These are phyloP conservation scores for Aspergillus glaucus DNA, from an alignment of 2,329 filamentous ascomycete genomes.

Conservation along the genomic window DNA sequence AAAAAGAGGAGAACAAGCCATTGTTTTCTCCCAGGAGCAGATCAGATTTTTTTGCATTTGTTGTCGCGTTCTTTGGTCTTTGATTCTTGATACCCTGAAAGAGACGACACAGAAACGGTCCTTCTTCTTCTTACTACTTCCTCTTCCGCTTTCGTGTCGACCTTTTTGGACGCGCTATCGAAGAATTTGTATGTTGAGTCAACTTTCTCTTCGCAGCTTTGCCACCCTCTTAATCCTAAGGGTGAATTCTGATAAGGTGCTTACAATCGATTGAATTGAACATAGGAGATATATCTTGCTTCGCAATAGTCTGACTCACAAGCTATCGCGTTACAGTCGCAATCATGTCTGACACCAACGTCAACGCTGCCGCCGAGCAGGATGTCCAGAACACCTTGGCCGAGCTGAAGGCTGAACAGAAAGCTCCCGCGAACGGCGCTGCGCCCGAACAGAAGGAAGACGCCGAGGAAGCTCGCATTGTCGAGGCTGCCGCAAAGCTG, in stretches of 20 bases:
- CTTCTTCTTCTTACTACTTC: background rate
- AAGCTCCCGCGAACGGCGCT: constrained; percentile 14
- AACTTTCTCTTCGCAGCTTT: background rate
- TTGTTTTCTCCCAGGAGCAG: background rate
- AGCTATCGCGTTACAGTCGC: constrained; percentile 2
- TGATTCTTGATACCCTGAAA: background rate
- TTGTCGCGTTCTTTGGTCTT: background rate
- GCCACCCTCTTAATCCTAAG: too few relatives aligned
- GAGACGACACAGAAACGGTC: background rate
- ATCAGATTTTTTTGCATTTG: background rate
- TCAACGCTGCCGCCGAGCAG: constrained; percentile 39
- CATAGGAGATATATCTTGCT: background rate
- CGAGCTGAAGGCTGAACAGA: constrained; percentile 36
- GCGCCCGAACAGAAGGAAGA: constrained; percentile 23
- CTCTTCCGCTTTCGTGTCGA: background rate
- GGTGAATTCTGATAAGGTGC: background rate
- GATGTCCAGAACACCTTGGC: constrained; percentile 42
- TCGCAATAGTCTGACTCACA: background rate
- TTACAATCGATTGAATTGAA: background rate
- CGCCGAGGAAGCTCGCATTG: constrained; percentile 32
- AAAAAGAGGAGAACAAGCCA: background rate
- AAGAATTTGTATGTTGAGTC: background rate
- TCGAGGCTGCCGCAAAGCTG: constrained; percentile 31
- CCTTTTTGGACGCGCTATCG: background rate
- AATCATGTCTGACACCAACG: constrained; percentile 29